Evolutionary conservation across 2,329 filamentous ascomycete genomes (phyloP), one percentile per base, ranked within the genome.

Genomic region (Fusarium papillatum): DNA sequence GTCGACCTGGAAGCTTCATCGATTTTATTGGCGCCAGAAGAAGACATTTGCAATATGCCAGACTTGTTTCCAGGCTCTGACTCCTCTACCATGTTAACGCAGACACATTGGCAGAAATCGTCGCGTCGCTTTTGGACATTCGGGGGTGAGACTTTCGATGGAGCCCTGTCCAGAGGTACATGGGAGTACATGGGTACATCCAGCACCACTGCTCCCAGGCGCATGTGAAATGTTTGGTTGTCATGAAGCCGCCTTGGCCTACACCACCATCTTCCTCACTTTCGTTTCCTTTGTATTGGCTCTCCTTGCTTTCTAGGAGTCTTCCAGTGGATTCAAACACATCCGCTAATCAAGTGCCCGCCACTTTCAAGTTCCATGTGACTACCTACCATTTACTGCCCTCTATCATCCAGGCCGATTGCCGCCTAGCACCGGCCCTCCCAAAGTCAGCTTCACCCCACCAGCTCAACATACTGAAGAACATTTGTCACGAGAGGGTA

Each of bases 1-100:
- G n/a, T n/a, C n/a, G n/a, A n/a, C n/a, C n/a, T n/a, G n/a, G n/a
- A n/a, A n/a, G n/a, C n/a, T n/a, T 48, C 4, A 1, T 22, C 4
- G 0, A 48, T 48, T 26, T 2, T 10, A 17, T 24, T 2, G 4
- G 10, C 22, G 17, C 9, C 1, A 7, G 22, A 17, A 3, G 4
- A 26, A 48, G 2, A 6, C 16, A 17, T 48, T 6, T 16, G 7
- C 46, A 48, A 10, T 48, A 2, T 26, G 2, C 46, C 8, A 26
- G 14, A 1, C 22, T 48, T 48, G 8, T 6, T 48, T 48, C 22
- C 0, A 48, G 46, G 14, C 22, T 6, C 8, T 16, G 22, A 48
- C 16, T 48, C 14, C 2, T 24, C 14, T 8, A 10, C 8, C 22
- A 6, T 48, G 22, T 48, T 48, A 48, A 48, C 46, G 6, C 8